A percentile compares a stretch with the other conserved stretches of the same genome.
phyloP scores from a whole-genome alignment of 2,329 filamentous ascomycete genomes.

The Pleoardoris graminearum region DNA sequence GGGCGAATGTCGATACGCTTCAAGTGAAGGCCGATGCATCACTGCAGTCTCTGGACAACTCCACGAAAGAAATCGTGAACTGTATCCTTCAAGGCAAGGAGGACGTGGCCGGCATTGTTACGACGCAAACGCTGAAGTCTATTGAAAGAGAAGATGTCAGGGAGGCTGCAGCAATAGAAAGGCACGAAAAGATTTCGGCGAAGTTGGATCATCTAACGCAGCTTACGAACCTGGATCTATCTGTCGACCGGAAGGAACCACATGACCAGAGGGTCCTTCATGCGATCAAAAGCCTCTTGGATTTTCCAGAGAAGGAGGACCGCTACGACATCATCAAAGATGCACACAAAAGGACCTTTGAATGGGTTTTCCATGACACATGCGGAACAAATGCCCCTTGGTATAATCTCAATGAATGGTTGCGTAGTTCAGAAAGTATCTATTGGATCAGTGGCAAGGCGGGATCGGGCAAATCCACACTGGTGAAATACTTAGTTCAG shows the following conservation, averaged over 20 bases:
- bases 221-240: background rate
- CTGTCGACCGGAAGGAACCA: background rate
- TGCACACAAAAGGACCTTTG: background rate
- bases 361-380: background rate
- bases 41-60: background rate
- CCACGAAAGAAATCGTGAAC: background rate
- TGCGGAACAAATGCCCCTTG: background rate
- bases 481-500: background rate
- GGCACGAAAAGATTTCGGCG: background rate
- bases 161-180: background rate
- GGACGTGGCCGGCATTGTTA: background rate
- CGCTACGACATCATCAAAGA: background rate
- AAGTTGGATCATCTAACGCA: background rate
- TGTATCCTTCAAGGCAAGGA: background rate
- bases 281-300: background rate
- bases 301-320: background rate
- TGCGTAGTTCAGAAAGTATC: background rate
- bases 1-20: background rate
- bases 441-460: conserved; percentile 7
- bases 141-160: background rate
- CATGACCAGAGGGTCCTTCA: background rate
- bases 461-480: background rate
- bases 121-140: background rate
- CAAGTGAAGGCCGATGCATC: background rate
- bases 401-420: background rate